Base-by-base conservation (phyloP, 2,329 filamentous ascomycete genomes). In the Nemania abortiva region DNA sequence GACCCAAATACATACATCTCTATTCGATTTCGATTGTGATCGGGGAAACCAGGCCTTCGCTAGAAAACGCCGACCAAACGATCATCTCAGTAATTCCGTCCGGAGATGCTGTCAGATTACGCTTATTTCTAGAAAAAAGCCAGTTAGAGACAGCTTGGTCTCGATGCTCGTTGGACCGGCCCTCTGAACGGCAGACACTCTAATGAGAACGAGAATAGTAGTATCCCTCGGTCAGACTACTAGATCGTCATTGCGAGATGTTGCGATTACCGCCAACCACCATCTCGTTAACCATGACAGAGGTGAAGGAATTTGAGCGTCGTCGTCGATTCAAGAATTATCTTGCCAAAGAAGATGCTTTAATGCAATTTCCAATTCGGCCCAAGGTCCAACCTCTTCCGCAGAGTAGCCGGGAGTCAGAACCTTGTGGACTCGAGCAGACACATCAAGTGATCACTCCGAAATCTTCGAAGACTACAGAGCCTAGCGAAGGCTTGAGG, bases 261-360 rank as follows among this genome's bases (percentile, higher is more conserved):
- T 70, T 85, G 29, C 82, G 83, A 59, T 77, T 83, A 63, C 70
- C 72, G 29, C 80, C 81, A 20, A 84, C 83, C 1, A 74, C 77
- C 3, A 78, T 85, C 57, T 77, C 77, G 34, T 63, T 85, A 66
- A 79, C 81, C 54, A 78, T 81, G 69, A 74, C 79, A 13, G 84
- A 85, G 71, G 80, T 84, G 58, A 79, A 81, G 65, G 81, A 81
- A 15, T 78, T 79, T 39, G 78, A 81, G 53, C 74, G 77, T 9
- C 79, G 78, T 47, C 79, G 74, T 42, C 77, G 74, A 18, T 78
- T 77, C 69, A 79, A 71, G 34, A 79, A 72, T 47, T 79, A 80
- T 69, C 78, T 81, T 63, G 74, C 74, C 49, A 74, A 70, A 63
- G 74, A 77, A 22, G 72, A 77, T 54, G 63, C 54, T 56, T 70